These are phyloP conservation scores for Rhazya stricta DNA, from an alignment of 257 asterid genomes.

Conservation along the genomic window DNA sequence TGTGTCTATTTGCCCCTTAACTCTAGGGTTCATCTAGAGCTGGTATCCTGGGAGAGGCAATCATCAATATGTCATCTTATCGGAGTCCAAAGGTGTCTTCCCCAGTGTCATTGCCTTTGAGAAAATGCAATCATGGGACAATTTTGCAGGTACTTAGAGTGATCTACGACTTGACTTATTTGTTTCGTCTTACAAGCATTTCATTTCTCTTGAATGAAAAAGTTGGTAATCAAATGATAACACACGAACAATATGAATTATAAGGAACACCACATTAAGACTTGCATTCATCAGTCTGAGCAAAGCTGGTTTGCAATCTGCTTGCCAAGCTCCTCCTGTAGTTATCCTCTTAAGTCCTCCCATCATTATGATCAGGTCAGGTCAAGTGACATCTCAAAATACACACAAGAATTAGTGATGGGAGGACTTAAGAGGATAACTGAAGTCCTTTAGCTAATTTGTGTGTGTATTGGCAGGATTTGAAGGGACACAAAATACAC, in stretches of 20 bases:
- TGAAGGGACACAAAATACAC: neutral
- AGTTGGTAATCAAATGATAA: neutral
- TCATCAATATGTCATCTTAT: slow-evolving; percentile 48
- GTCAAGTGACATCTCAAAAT: neutral
- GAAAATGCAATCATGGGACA: slow-evolving; percentile 69
- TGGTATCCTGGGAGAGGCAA: slow-evolving; percentile 74
- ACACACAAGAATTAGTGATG: too few relatives aligned
- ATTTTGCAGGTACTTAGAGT: slow-evolving; percentile 49
- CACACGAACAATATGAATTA: neutral
- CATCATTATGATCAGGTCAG: neutral
- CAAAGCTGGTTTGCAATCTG: neutral
- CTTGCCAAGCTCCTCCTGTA: neutral
- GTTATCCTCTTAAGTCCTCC: neutral
- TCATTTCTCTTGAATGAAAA: neutral
- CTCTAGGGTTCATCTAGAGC: slow-evolving; percentile 71
- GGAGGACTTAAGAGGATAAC: too few relatives aligned
- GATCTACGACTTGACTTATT: neutral
- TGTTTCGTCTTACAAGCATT: neutral
- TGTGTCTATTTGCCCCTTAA: slow-evolving; percentile 7
- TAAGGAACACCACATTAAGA: neutral
- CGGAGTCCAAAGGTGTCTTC: slow-evolving; percentile 43
- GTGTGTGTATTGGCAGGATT: too few relatives aligned
- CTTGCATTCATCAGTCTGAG: neutral
- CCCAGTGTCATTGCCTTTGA: slow-evolving; percentile 62
- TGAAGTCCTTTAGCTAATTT: too few relatives aligned